A percentile compares a stretch with the other conserved stretches of the same genome.
Evolutionary conservation across 2,329 filamentous ascomycete species (phyloP).

Genomic region (Magnaporthiopsis poae): DNA sequence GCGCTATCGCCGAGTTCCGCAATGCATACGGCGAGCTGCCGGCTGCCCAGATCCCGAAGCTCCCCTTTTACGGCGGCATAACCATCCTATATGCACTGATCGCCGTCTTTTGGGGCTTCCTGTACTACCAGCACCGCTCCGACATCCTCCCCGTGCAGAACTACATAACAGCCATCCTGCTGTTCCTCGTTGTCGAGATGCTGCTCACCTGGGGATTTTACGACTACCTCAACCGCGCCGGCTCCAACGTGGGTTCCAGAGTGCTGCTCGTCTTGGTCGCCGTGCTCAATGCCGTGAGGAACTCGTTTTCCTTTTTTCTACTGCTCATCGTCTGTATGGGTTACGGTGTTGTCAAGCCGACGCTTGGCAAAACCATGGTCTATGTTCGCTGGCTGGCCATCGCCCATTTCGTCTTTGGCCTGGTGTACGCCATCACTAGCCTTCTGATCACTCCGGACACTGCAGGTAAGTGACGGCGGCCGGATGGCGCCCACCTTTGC

Average conservation of each 20-base stretch:
- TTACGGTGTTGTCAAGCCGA: slow-evolving; percentile 93
- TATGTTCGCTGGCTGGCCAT: slow-evolving; percentile 84
- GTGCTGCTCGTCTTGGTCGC: slow-evolving; percentile 85
- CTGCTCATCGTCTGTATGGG: slow-evolving; percentile 98
- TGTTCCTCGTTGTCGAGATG: slow-evolving; percentile 92
- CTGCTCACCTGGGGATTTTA: slow-evolving; percentile 99
- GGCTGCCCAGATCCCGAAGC: slow-evolving; percentile 88
- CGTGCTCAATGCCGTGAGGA: slow-evolving; percentile 81
- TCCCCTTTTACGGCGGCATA: slow-evolving; percentile 92
- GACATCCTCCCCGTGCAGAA: slow-evolving; percentile 97
- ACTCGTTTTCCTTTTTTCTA: slow-evolving; percentile 97
- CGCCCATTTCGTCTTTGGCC: slow-evolving; percentile 86
- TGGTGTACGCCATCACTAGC: slow-evolving; percentile 85
- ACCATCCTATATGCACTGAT: slow-evolving; percentile 89
- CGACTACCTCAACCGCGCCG: slow-evolving; percentile 86
- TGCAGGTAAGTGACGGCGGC: slow-evolving; percentile 43
- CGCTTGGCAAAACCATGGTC: slow-evolving; percentile 85
- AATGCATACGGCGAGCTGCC: slow-evolving; percentile 95
- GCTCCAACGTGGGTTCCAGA: slow-evolving; percentile 72
- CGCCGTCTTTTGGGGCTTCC: slow-evolving; percentile 78
- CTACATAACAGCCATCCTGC: slow-evolving; percentile 93
- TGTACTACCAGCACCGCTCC: slow-evolving; percentile 86
- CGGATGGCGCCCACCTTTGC: neutral
- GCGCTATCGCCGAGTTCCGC: slow-evolving; percentile 77
- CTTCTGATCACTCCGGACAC: slow-evolving; percentile 81